Evolutionary conservation across 257 asterid genomes (phyloP).

Genomic region (Paulownia fortunei): DNA sequence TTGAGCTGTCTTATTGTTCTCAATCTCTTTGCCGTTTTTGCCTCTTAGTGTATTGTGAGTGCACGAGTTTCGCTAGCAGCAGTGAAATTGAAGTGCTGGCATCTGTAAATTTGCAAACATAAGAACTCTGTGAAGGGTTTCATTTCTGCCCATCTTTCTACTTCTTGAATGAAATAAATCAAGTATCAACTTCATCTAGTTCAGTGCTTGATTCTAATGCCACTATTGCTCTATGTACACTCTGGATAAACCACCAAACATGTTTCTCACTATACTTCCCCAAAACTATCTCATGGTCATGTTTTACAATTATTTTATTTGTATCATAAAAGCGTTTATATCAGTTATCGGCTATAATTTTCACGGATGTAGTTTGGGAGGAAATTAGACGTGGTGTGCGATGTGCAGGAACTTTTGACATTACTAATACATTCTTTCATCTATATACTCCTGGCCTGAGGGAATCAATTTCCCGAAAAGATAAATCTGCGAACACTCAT

Average conservation of each 20-base stretch:
- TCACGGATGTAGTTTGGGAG: neutral
- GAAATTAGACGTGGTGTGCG: neutral
- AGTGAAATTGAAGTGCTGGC: constrained; percentile 19
- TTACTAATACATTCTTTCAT: neutral
- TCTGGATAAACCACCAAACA: neutral
- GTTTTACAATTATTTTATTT: neutral
- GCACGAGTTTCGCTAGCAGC: neutral
- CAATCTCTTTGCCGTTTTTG: constrained; percentile 40
- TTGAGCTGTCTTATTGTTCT: constrained; percentile 27
- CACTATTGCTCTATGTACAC: neutral
- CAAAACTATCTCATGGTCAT: neutral
- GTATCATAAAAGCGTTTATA: neutral
- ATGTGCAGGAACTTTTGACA: neutral
- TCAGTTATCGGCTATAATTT: neutral
- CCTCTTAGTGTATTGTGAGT: constrained; percentile 24
- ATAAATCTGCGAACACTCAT: neutral
- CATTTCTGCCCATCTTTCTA: constrained; percentile 22
- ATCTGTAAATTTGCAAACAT: constrained; percentile 35
- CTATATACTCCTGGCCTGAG: neutral
- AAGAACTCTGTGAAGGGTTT: constrained; percentile 25
- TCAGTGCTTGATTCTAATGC: constrained; percentile 10
- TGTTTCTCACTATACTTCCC: neutral
- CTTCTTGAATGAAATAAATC: constrained; percentile 19
- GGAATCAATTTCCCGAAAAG: neutral
- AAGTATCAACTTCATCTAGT: constrained; percentile 24